phyloP scores from a whole-genome alignment of 2,329 filamentous ascomycete species.

The Coniochaeta prunicola region DNA sequence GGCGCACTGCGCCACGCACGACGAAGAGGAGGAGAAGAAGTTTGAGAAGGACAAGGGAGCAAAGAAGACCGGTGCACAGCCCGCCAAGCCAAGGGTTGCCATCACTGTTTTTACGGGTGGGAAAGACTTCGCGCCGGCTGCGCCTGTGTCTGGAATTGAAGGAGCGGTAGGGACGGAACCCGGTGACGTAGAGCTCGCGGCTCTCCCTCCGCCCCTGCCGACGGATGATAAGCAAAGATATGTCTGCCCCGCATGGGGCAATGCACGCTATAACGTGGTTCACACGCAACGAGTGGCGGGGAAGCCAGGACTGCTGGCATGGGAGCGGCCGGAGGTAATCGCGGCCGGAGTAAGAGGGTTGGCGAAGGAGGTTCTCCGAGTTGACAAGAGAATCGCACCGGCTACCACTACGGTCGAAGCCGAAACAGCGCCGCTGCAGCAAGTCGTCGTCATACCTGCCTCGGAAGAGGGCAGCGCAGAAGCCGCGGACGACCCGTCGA shows the following conservation, averaged over 20 bases:
- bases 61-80: not conserved
- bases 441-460: slow-evolving; percentile 18
- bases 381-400: slow-evolving; percentile 28
- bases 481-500: not conserved
- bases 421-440: slow-evolving; percentile 17
- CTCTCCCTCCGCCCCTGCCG: not conserved
- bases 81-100: slow-evolving; percentile 29
- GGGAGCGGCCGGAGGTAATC: slow-evolving; percentile 41
- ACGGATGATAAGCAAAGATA: slow-evolving; percentile 21
- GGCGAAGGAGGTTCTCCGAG: slow-evolving; percentile 27
- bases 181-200: slow-evolving; percentile 7
- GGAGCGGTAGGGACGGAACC: not conserved
- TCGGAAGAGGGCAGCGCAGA: not conserved
- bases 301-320: slow-evolving; percentile 35
- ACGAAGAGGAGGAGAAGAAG: slow-evolving; percentile 13
- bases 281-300: slow-evolving; percentile 31
- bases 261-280: slow-evolving; percentile 33
- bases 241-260: slow-evolving; percentile 42
- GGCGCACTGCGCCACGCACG: slow-evolving; percentile 35
- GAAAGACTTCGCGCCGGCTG: slow-evolving; percentile 7
- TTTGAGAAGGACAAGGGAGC: slow-evolving; percentile 1
- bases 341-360: slow-evolving; percentile 32
- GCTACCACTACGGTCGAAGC: slow-evolving; percentile 10
- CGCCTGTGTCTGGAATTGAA: not conserved
- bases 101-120: slow-evolving; percentile 41